Conservation (phyloP, 352 stramenopile genomes). For the Phytophthora palmivora region DNA sequence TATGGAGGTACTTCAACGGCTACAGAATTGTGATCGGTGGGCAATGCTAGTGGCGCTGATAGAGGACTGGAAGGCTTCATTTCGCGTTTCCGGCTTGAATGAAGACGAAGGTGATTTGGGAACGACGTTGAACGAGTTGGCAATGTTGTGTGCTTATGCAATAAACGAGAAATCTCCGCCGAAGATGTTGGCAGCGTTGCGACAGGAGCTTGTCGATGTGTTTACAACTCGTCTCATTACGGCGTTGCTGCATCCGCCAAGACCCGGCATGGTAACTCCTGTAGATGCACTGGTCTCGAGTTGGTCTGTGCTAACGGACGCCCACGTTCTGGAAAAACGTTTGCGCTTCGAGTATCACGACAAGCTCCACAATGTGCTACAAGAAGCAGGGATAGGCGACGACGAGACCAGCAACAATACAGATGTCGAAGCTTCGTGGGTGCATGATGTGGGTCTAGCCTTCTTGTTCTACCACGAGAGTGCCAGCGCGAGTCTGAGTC, state of each 20-base stretch:
- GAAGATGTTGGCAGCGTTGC: slow-evolving; percentile 54
- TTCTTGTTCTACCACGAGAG: slow-evolving; percentile 82
- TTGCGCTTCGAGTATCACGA: slow-evolving; percentile 67
- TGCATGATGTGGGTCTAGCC: slow-evolving; percentile 66
- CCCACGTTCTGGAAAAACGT: slow-evolving; percentile 37
- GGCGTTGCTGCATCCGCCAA: slow-evolving; percentile 41
- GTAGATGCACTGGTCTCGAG: slow-evolving; percentile 24
- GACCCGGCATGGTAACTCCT: not conserved
- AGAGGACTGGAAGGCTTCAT: slow-evolving; percentile 51
- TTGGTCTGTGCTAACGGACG: slow-evolving; percentile 44
- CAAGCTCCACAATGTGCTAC: slow-evolving; percentile 54
- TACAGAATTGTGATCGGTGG: slow-evolving; percentile 37
- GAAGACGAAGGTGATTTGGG: slow-evolving; percentile 26
- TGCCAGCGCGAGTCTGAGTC: slow-evolving; percentile 59
- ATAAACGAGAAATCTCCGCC: slow-evolving; percentile 22
- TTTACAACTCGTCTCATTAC: slow-evolving; percentile 53
- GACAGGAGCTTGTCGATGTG: slow-evolving; percentile 53
- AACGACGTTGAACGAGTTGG: slow-evolving; percentile 45
- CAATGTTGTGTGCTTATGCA: slow-evolving; percentile 57
- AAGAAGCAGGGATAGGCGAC: slow-evolving; percentile 42
- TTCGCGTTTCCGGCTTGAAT: slow-evolving; percentile 13
- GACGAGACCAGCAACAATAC: slow-evolving; percentile 18
- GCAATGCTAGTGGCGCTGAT: slow-evolving; percentile 40
- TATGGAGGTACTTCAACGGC: slow-evolving; percentile 40
- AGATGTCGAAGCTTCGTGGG: slow-evolving; percentile 40